Evolutionary conservation across 352 stramenopile genomes (phyloP).

Genomic region (Phytopythium boreale): DNA sequence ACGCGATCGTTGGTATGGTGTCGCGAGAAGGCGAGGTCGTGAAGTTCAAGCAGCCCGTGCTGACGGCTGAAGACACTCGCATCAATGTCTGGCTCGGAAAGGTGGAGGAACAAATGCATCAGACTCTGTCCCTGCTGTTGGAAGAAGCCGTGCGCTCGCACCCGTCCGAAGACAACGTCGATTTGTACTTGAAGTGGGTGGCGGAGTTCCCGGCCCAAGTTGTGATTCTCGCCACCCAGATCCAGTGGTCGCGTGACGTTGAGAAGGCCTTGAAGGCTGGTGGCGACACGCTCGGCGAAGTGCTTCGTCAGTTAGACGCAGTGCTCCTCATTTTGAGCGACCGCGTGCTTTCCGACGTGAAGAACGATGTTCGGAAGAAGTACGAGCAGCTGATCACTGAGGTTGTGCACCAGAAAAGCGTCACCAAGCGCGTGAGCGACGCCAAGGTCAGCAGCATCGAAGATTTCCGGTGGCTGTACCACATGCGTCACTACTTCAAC

Average conservation of each 20-base stretch:
- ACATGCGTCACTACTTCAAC: constrained; percentile 98
- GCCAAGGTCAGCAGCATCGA: constrained; percentile 73
- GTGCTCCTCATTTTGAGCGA: constrained; percentile 96
- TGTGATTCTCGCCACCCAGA: constrained; percentile 97
- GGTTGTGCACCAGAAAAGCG: constrained; percentile 99
- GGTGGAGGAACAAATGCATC: constrained; percentile 97
- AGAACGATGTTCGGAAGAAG: constrained; percentile 95
- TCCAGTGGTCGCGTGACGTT: constrained; percentile 96
- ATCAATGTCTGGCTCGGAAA: constrained; percentile 96
- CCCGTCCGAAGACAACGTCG: constrained; percentile 66
- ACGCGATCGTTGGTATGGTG: constrained; percentile 91
- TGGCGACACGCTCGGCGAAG: constrained; percentile 34
- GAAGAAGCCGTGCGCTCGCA: constrained; percentile 90
- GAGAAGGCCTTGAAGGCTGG: constrained; percentile 86
- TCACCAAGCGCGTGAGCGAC: constrained; percentile 91
- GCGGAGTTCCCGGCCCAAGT: constrained; percentile 97
- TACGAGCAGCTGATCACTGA: constrained; percentile 99
- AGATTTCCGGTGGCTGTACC: constrained; percentile 99
- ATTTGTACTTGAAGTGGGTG: constrained; percentile 97
- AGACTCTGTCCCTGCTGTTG: constrained; percentile 94
- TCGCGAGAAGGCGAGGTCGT: constrained; percentile 99
- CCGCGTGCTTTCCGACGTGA: constrained; percentile 93
- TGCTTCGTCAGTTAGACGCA: constrained; percentile 68
- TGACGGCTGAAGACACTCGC: constrained; percentile 85
- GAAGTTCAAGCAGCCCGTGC: constrained; percentile 90